Conservation (phyloP, 2,329 filamentous ascomycete species). For the Beauveria pseudobassiana region DNA sequence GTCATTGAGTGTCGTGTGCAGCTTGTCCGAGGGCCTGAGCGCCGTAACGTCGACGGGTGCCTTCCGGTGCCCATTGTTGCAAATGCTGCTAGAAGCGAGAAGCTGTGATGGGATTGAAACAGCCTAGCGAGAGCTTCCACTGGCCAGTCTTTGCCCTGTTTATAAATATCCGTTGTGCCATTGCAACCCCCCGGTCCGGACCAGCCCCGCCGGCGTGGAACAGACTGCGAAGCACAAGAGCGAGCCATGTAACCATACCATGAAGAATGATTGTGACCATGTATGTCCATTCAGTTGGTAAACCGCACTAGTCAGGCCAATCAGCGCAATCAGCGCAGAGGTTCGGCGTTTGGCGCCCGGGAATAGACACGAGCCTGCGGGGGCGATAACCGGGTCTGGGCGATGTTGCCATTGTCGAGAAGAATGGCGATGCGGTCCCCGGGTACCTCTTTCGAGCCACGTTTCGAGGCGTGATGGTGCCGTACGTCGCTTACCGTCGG, state of each 20-base stretch:
- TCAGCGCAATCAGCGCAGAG: background rate
- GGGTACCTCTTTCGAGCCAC: background rate
- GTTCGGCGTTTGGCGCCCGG: background rate
- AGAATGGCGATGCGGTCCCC: background rate
- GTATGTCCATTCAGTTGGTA: too few relatives aligned
- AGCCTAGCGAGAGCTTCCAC: background rate
- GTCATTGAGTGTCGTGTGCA: background rate
- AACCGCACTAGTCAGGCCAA: background rate
- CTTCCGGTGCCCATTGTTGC: background rate
- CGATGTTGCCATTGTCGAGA: constrained; percentile 2
- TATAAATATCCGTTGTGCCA: background rate
- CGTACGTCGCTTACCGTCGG: background rate
- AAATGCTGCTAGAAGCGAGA: background rate
- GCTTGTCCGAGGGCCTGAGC: background rate
- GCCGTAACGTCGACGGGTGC: background rate
- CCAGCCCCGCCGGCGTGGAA: too few relatives aligned
- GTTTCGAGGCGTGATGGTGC: background rate
- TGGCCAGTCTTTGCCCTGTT: background rate
- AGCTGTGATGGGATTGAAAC: background rate
- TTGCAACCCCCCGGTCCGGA: background rate
- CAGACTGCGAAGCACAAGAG: background rate
- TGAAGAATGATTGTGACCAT: background rate
- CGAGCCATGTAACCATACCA: constrained; percentile 1
- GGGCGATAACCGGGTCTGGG: constrained; percentile 3
- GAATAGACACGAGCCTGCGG: background rate